Percentiles rank a stretch among this genome's conserved stretches.
Conservation (phyloP, 2,329 filamentous ascomycete species). For the Trichoderma arundinaceum region DNA sequence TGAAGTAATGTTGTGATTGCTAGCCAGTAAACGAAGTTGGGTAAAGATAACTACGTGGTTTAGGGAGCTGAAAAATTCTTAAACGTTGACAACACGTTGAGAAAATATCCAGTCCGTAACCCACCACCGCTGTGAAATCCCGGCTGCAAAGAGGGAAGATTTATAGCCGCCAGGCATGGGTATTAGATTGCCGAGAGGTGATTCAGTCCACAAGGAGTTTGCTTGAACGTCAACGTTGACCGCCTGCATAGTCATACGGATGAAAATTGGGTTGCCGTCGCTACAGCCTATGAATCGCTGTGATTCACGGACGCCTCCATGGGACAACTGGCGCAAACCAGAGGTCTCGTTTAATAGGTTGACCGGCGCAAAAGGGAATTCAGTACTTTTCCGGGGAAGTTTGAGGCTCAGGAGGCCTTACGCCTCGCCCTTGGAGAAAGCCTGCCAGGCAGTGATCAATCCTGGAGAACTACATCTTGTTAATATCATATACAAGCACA, state of each 20-base stretch:
- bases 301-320: slow-evolving; percentile 27
- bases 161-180: slow-evolving; percentile 1
- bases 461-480: slow-evolving; percentile 53
- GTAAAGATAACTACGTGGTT: not conserved
- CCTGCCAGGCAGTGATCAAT: slow-evolving; percentile 53
- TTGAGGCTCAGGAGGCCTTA: slow-evolving; percentile 49
- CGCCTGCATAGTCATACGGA: not conserved
- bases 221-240: not conserved
- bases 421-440: slow-evolving; percentile 50
- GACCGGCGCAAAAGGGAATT: not conserved
- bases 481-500: slow-evolving; percentile 22
- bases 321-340: not conserved
- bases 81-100: not conserved
- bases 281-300: not conserved
- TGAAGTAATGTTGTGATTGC: too few relatives aligned
- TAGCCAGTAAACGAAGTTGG: not conserved
- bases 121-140: not conserved
- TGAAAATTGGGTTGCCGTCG: not conserved
- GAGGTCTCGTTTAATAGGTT: not conserved
- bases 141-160: not conserved
- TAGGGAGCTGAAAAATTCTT: not conserved
- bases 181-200: not conserved
- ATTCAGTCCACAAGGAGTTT: slow-evolving; percentile 4
- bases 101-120: not conserved
- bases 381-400: slow-evolving; percentile 54